Evolutionary conservation across 805 yeast genomes (phyloP).

Genomic region (Debaryomyces castellii): DNA sequence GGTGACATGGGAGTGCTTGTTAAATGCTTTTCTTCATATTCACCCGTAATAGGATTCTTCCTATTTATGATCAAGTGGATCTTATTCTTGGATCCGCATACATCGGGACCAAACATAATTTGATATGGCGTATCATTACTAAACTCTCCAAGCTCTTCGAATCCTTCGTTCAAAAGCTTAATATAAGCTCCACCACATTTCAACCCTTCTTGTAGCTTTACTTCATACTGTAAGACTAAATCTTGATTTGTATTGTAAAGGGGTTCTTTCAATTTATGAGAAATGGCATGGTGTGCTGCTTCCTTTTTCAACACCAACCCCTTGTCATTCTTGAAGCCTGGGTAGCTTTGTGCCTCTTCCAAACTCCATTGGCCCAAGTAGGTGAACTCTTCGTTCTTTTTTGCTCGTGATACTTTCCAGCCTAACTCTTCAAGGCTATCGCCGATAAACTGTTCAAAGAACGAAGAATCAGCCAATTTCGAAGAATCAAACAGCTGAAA

Average conservation of each 20-base stretch:
- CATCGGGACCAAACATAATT: slow-evolving; percentile 93
- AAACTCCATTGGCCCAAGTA: slow-evolving; percentile 78
- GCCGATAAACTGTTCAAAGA: slow-evolving; percentile 63
- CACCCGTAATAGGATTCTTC: slow-evolving; percentile 52
- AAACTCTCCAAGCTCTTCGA: slow-evolving; percentile 48
- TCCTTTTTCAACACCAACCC: slow-evolving; percentile 76
- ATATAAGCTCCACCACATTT: slow-evolving; percentile 90
- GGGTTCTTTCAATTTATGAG: slow-evolving; percentile 55
- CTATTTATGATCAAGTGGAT: slow-evolving; percentile 74
- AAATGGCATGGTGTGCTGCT: slow-evolving; percentile 82
- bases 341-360: slow-evolving; percentile 49
- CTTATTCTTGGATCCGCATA: slow-evolving; percentile 78
- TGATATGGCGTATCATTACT: slow-evolving; percentile 70
- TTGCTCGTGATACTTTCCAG: slow-evolving; percentile 56
- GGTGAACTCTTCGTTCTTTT: slow-evolving; percentile 51
- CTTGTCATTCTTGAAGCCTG: slow-evolving; percentile 63
- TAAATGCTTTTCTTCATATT: slow-evolving; percentile 68
- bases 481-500: slow-evolving; percentile 36
- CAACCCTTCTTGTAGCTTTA: slow-evolving; percentile 75
- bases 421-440: slow-evolving; percentile 21
- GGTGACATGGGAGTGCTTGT: slow-evolving; percentile 66
- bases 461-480: slow-evolving; percentile 40
- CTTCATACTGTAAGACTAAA: slow-evolving; percentile 85
- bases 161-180: slow-evolving; percentile 56
- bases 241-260: slow-evolving; percentile 62